phyloP scores from a whole-genome alignment of 1,284 basidiomycete genomes.

The Termitomyces sp. region DNA sequence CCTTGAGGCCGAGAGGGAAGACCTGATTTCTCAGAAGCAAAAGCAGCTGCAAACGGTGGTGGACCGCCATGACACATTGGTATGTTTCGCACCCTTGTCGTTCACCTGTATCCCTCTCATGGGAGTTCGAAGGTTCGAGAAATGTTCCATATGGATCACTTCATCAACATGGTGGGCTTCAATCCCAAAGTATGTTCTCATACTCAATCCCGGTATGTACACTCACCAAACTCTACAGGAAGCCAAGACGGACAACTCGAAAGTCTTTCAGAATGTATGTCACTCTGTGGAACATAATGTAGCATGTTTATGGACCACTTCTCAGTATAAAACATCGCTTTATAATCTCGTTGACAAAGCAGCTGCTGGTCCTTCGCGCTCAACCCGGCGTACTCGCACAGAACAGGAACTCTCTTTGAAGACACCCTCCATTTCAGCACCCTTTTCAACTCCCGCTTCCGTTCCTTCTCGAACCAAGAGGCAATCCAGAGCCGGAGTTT shows the following conservation, averaged over 20 bases:
- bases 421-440: conserved; percentile 20
- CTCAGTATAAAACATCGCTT: conserved; percentile 53
- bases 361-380: conserved; percentile 44
- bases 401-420: conserved; percentile 42
- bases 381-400: conserved; percentile 58
- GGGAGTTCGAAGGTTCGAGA: conserved; percentile 59
- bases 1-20: conserved; percentile 33
- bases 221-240: conserved; percentile 34
- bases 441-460: conserved; percentile 9
- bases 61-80: conserved; percentile 71
- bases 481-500: conserved; percentile 17
- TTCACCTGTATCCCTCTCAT: conserved; percentile 4
- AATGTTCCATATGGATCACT: conserved; percentile 81
- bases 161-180: conserved; percentile 67
- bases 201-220: background rate
- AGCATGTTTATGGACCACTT: conserved; percentile 11
- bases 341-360: conserved; percentile 57
- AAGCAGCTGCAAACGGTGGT: conserved; percentile 52
- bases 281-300: background rate
- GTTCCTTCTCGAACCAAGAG: conserved; percentile 12
- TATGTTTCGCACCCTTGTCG: conserved; percentile 42
- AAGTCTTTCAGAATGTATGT: conserved; percentile 69
- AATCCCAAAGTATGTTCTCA: conserved; percentile 59
- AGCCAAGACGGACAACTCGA: conserved; percentile 70
- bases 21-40: conserved; percentile 54